phyloP scores from a whole-genome alignment of 495 filamentous ascomycete species.

The Penicillium fimorum region DNA sequence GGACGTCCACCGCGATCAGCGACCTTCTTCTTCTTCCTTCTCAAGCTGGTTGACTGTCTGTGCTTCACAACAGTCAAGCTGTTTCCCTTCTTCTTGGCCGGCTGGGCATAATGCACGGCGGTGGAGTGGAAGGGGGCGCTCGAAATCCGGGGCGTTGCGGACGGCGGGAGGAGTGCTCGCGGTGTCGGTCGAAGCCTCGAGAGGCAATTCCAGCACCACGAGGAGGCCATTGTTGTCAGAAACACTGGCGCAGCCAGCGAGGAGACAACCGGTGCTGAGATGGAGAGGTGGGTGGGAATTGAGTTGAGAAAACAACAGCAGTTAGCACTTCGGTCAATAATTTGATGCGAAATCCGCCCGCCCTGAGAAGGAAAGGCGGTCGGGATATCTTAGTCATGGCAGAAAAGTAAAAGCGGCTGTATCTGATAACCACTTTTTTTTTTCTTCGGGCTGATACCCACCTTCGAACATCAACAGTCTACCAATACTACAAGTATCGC shows the following conservation, averaged over 20 bases:
- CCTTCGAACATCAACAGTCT: constrained; percentile 4
- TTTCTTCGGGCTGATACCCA: constrained; percentile 12
- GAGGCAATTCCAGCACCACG: constrained; percentile 68
- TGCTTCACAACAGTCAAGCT: constrained; percentile 31
- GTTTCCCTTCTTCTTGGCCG: constrained; percentile 37
- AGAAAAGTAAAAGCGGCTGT: constrained; percentile 27
- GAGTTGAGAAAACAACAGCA: constrained; percentile 8
- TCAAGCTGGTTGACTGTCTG: constrained; percentile 41
- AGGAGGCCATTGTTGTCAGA: constrained; percentile 58
- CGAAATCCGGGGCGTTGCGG: constrained; percentile 33
- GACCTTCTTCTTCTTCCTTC: constrained; percentile 48
- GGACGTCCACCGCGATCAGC: constrained; percentile 41
- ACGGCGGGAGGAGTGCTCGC: constrained; percentile 39
- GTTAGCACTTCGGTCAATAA: constrained; percentile 25
- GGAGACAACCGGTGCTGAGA: constrained; percentile 32
- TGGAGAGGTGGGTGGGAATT: constrained; percentile 26
- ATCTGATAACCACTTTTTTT: constrained; percentile 31
- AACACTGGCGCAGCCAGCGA: constrained; percentile 40
- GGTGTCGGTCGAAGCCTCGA: constrained; percentile 49
- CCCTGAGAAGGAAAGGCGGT: constrained; percentile 27
- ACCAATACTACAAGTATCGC: constrained; percentile 5
- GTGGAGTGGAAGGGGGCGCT: constrained; percentile 49
- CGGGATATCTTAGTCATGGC: constrained; percentile 27
- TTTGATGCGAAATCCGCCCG: constrained; percentile 34
- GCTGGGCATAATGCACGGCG: constrained; percentile 37